These are phyloP conservation scores for Phalaenopsis aphrodite DNA, from an alignment of 106 monocot species.

Conservation along the genomic window DNA sequence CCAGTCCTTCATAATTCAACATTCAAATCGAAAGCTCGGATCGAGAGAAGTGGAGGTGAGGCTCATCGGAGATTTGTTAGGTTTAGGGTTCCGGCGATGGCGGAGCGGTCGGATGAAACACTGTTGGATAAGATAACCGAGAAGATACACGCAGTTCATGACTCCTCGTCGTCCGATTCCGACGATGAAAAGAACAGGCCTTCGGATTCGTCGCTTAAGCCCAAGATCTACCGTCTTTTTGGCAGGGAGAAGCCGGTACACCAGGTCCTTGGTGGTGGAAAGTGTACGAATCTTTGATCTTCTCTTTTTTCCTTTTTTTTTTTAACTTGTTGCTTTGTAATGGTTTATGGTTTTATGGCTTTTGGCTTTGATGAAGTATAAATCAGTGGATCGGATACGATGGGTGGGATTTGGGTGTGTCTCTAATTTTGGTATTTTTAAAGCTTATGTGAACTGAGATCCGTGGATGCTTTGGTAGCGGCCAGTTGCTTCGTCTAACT, in stretches of 20 bases:
- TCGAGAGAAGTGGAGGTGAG: neutral
- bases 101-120: constrained; percentile 22
- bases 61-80: neutral
- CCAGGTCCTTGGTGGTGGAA: constrained; percentile 56
- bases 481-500: neutral
- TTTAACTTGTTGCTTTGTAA: neutral
- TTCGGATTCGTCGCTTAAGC: constrained; percentile 19
- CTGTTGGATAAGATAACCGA: constrained; percentile 35
- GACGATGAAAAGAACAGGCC: constrained; percentile 27
- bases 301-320: neutral
- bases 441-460: neutral
- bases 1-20: neutral
- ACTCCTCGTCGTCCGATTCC: constrained; percentile 30
- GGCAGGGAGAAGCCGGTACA: constrained; percentile 66
- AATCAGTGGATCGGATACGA: neutral
- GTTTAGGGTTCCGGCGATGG: constrained; percentile 14
- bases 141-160: constrained; percentile 25
- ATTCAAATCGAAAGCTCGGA: neutral
- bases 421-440: neutral
- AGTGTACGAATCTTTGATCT: constrained; percentile 18
- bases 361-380: neutral
- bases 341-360: neutral
- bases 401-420: neutral
- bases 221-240: constrained; percentile 52
- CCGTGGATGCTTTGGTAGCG: neutral